phyloP scores from a whole-genome alignment of 495 filamentous ascomycete species.

The Neurospora sp. region DNA sequence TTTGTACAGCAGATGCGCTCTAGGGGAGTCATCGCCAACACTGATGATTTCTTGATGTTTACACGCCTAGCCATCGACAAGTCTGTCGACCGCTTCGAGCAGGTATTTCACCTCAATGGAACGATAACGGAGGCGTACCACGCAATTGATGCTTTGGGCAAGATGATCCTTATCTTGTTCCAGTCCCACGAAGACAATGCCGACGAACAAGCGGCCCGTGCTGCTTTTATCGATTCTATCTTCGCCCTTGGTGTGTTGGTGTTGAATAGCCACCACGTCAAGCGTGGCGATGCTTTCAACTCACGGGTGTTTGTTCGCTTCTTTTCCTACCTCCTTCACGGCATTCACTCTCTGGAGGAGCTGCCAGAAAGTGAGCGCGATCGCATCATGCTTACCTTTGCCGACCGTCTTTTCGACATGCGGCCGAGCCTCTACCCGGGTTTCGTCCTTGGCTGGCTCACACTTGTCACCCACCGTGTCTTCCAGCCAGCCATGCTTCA shows the following conservation, averaged over 20 bases:
- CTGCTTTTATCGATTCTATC: conserved; percentile 62
- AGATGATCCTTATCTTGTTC: conserved; percentile 65
- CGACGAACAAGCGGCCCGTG: conserved; percentile 39
- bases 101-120: conserved; percentile 45
- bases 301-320: conserved; percentile 86
- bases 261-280: conserved; percentile 75
- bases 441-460: conserved; percentile 79
- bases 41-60: conserved; percentile 68
- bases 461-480: conserved; percentile 69
- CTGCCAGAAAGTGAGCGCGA: conserved; percentile 46
- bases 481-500: conserved; percentile 77
- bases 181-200: conserved; percentile 50
- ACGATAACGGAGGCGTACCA: conserved; percentile 62
- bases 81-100: conserved; percentile 66
- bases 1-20: conserved; percentile 83
- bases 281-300: conserved; percentile 70
- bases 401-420: conserved; percentile 61
- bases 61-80: conserved; percentile 72
- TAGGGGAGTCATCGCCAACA: conserved; percentile 54
- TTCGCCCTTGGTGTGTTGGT: conserved; percentile 68
- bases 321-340: conserved; percentile 73
- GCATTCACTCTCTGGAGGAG: conserved; percentile 31
- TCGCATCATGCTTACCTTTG: conserved; percentile 62
- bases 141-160: conserved; percentile 77
- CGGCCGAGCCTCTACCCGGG: conserved; percentile 66